Evolutionary conservation across 2,329 filamentous ascomycete genomes (phyloP).

Genomic region (Cladosporium cucumerinum): DNA sequence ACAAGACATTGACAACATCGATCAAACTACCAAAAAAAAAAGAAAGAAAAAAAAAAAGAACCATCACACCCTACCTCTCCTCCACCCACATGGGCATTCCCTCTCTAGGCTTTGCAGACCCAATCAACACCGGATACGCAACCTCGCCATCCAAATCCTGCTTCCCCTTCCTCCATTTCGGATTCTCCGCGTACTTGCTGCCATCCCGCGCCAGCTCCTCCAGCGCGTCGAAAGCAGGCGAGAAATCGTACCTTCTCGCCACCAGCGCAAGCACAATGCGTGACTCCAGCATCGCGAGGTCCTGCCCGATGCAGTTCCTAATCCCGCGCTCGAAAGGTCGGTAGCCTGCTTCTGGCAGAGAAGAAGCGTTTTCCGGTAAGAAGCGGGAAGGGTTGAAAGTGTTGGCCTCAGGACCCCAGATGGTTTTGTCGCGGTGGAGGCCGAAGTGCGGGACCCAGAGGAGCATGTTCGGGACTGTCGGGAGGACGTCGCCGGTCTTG

Average conservation of each 20-base stretch:
- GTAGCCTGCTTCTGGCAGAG: constrained; percentile 46
- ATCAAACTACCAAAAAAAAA: neutral
- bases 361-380: constrained; percentile 26
- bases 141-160: constrained; percentile 29
- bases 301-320: constrained; percentile 54
- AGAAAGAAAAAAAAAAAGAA: too few relatives aligned
- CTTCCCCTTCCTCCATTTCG: constrained; percentile 21
- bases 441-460: constrained; percentile 40
- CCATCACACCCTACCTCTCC: neutral
- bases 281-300: constrained; percentile 51
- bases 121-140: constrained; percentile 30
- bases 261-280: constrained; percentile 49
- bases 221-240: constrained; percentile 34
- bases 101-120: constrained; percentile 31
- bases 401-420: constrained; percentile 42
- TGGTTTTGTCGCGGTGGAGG: constrained; percentile 33
- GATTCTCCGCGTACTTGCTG: constrained; percentile 28
- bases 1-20: neutral
- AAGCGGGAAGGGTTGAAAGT: constrained; percentile 50
- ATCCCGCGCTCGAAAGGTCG: constrained; percentile 54
- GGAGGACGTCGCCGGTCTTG: constrained; percentile 39
- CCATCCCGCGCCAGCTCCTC: constrained; percentile 33
- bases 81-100: constrained; percentile 28
- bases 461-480: constrained; percentile 44
- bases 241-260: constrained; percentile 49